phyloP scores from a whole-genome alignment of 2,329 filamentous ascomycete species.

The Bipolaris gigantea region DNA sequence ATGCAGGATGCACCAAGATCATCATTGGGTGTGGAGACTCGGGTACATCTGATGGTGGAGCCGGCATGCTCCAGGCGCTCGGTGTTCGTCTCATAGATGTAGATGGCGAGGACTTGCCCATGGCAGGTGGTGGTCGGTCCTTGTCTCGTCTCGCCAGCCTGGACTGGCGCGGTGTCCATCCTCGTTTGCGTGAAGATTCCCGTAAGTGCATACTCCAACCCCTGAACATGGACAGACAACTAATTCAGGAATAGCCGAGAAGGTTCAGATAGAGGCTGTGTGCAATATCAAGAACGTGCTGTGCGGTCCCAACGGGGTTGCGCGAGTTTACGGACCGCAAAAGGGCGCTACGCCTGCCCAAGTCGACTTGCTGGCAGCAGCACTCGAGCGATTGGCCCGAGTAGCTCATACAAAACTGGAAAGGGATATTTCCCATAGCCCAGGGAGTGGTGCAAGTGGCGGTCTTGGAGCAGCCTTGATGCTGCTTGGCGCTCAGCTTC shows the following conservation, averaged over 20 bases:
- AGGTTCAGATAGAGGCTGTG: constrained; percentile 52
- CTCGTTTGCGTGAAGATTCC: constrained; percentile 35
- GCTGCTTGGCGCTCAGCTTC: constrained; percentile 51
- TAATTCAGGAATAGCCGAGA: constrained; percentile 18
- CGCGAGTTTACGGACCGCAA: constrained; percentile 56
- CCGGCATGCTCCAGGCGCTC: constrained; percentile 58
- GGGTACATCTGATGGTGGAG: constrained; percentile 57
- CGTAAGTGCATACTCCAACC: constrained; percentile 15
- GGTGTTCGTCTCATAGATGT: constrained; percentile 51
- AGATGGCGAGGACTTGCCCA: constrained; percentile 44
- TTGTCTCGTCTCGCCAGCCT: constrained; percentile 46
- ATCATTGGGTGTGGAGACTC: constrained; percentile 59
- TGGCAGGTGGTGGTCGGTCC: constrained; percentile 48
- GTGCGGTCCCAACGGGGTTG: constrained; percentile 54
- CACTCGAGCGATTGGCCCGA: constrained; percentile 49
- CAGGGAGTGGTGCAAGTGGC: constrained; percentile 57
- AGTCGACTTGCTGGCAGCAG: constrained; percentile 48
- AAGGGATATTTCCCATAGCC: constrained; percentile 44
- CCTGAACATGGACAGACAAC: background rate
- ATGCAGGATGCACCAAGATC: constrained; percentile 51
- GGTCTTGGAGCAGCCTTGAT: constrained; percentile 57
- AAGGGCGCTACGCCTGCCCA: constrained; percentile 54
- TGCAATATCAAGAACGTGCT: constrained; percentile 58
- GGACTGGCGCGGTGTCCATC: constrained; percentile 47
- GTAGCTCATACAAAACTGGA: constrained; percentile 42